These are phyloP conservation scores for Tetratostichococcus sp. DNA, from an alignment of 139 green algal genomes.

Conservation along the genomic window DNA sequence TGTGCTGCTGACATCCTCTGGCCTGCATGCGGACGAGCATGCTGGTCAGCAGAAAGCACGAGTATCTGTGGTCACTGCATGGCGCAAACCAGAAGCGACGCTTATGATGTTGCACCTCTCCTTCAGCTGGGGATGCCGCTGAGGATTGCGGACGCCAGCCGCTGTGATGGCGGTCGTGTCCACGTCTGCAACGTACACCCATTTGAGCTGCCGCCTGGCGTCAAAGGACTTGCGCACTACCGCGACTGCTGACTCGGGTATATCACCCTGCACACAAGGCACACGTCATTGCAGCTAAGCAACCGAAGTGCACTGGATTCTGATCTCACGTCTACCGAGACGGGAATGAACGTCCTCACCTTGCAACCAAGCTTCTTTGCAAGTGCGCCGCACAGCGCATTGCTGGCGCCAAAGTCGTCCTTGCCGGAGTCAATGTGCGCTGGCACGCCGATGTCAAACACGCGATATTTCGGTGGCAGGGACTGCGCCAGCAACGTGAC, in stretches of 20 bases:
- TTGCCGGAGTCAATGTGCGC: conserved; percentile 50
- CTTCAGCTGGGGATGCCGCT: neutral
- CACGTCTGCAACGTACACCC: conserved; percentile 67
- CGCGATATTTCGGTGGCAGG: neutral
- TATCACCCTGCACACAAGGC: neutral
- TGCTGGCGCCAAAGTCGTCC: conserved; percentile 38
- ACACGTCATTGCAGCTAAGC: too few species aligned
- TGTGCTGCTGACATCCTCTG: neutral
- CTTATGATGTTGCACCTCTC: conserved; percentile 7
- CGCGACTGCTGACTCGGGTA: conserved; percentile 7
- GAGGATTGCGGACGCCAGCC: conserved; percentile 7
- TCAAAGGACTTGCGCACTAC: conserved; percentile 63
- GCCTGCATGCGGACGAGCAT: neutral
- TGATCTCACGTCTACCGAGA: too few species aligned
- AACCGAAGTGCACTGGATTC: too few species aligned
- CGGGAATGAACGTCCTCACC: too few species aligned
- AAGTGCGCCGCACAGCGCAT: conserved; percentile 24
- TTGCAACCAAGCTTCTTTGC: conserved; percentile 25
- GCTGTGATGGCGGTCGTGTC: conserved; percentile 6
- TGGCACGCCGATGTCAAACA: conserved; percentile 48
- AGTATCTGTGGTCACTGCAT: too few species aligned
- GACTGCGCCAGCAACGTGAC: neutral
- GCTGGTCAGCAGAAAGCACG: too few species aligned
- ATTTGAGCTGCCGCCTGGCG: conserved; percentile 35
- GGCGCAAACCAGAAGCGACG: too few species aligned